Base-by-base conservation (phyloP, 495 filamentous ascomycete species). In the Tetracladium marchalianum region DNA sequence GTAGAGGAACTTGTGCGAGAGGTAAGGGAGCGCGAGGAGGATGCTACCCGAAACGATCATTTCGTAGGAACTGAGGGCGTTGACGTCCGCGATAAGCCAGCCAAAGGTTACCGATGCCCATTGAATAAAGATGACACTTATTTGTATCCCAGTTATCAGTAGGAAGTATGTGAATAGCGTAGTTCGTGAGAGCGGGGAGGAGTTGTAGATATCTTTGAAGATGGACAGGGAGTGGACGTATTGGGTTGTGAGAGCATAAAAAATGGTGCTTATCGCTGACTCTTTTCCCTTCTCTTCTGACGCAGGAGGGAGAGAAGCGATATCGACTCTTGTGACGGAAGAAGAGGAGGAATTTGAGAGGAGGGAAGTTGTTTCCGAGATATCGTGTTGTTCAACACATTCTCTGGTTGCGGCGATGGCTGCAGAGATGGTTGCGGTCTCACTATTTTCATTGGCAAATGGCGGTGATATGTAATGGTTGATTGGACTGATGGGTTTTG, bases 61-160 rank as follows among this genome's bases (percentile, higher is more conserved):
- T 13, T 41, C 46, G 32, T 41, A 40, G 11, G 46, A 48, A 13
- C 6, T 35, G 10, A 42, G 38, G 2, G 38, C 27, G 17, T 35
- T 41, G 8, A 48, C 31, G 10, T 48, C 46, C 8, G 46, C 46
- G 15, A 48, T 19, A 15, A 48, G 27, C 46, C 46, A 42, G 38
- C 11, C 10, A 31, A 41, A 42, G 1, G 32, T 41, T n/a, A 48
- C 12, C 13, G 46, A 48, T 6, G 31, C 27, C 46, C 46, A 48
- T 42, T 48, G 46, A 0, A 39, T 12, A 17, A 35, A 48, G 16
- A 42, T 42, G 31, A 35, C 22, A 12, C 16, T 15, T 11, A 48
- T 22, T 5, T 19, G 15, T 1, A 12, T n/a, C 8, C 16, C 38
- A 1, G 41, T 31, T 5, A 24, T 22, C 10, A 48, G 46, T 8